Conservation (phyloP, 345 rosid genomes). For the Aurinia saxatilis region DNA sequence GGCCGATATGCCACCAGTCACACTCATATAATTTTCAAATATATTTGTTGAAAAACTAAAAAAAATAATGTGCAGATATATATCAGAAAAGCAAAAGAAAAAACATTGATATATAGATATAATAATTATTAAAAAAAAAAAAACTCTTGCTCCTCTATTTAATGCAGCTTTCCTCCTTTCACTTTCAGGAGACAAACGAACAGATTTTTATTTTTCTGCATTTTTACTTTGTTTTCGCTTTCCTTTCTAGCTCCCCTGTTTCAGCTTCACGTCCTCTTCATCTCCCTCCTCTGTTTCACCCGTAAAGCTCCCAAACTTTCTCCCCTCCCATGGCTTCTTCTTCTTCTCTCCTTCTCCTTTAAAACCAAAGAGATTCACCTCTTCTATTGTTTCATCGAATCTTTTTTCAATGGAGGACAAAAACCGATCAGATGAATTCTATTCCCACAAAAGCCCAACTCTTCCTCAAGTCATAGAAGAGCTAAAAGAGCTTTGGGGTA, state of each 20-base stretch:
- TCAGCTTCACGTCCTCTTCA: constrained; percentile 4
- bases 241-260: constrained; percentile 17
- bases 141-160: constrained; percentile 19
- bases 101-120: no score
- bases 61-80: no score
- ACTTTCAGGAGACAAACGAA: constrained; percentile 23
- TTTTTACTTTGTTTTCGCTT: background rate
- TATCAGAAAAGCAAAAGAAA: no score
- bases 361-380: no score
- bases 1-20: no score
- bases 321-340: constrained; percentile 9
- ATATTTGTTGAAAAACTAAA: no score
- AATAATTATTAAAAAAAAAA: no score
- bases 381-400: constrained; percentile 1
- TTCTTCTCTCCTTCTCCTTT: background rate
- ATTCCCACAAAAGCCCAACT: constrained; percentile 42
- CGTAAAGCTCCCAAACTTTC: background rate
- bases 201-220: constrained; percentile 4
- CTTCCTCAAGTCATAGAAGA: constrained; percentile 65
- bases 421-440: constrained; percentile 34
- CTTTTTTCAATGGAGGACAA: constrained; percentile 42
- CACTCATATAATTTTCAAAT: no score
- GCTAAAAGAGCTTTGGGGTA: constrained; percentile 73
- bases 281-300: background rate
- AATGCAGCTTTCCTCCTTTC: constrained; percentile 26